Conservation (phyloP, 2,329 filamentous ascomycete species). For the Sclerotinia minor region DNA sequence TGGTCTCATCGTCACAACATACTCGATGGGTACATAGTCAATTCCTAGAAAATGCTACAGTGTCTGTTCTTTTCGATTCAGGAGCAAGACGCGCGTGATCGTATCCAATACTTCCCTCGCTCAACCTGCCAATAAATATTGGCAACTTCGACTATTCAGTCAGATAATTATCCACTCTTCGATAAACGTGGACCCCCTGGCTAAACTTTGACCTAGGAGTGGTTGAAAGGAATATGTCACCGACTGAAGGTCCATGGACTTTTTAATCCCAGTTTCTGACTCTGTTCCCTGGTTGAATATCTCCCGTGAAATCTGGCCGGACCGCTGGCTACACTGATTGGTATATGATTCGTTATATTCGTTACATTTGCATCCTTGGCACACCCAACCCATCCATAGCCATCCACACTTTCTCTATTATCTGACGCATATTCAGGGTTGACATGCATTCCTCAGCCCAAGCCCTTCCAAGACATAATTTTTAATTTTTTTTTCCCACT, state of each 20-base stretch:
- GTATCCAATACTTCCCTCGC: neutral
- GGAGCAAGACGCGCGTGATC: neutral
- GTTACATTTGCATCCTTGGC: conserved; percentile 19
- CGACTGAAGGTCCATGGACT: too few relatives aligned
- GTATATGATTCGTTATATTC: conserved; percentile 8
- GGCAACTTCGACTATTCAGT: neutral
- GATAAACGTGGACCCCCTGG: conserved; percentile 23
- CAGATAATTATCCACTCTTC: conserved; percentile 17
- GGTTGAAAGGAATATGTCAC: neutral
- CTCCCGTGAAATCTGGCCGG: conserved; percentile 24
- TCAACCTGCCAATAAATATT: conserved; percentile 11
- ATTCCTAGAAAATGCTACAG: neutral
- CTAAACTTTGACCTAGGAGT: neutral
- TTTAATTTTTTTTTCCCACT: conserved; percentile 21
- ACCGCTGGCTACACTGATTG: conserved; percentile 5
- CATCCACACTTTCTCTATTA: conserved; percentile 1
- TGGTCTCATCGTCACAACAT: conserved; percentile 8
- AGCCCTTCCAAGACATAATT: neutral
- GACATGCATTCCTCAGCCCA: conserved; percentile 20
- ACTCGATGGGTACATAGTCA: conserved; percentile 5
- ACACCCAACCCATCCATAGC: neutral
- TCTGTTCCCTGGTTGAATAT: conserved; percentile 4
- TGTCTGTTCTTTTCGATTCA: too few relatives aligned
- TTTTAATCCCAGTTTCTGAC: neutral
- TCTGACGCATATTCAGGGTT: conserved; percentile 21